Evolutionary conservation across 2,329 filamentous ascomycete genomes (phyloP).

Genomic region (Annulohypoxylon truncatum): DNA sequence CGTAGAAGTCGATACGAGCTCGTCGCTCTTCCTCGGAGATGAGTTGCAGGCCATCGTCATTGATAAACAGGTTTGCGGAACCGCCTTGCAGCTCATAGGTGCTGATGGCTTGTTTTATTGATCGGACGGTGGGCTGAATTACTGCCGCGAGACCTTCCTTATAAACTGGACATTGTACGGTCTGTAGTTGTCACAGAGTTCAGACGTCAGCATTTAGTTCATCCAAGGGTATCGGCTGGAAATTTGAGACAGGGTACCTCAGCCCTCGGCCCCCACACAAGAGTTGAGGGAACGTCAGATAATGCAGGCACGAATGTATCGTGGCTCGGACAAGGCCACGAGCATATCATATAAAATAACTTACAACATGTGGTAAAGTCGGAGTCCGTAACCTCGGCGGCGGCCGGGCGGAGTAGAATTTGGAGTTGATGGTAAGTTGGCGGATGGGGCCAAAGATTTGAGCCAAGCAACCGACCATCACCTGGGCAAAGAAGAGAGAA

Average conservation of each 20-base stretch:
- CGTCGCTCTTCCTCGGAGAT: constrained; percentile 70
- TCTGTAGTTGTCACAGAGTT: constrained; percentile 50
- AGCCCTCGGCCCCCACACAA: constrained; percentile 1
- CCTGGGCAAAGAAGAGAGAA: constrained; percentile 83
- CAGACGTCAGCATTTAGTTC: constrained; percentile 23
- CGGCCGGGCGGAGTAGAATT: constrained; percentile 81
- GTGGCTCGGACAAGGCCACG: background rate
- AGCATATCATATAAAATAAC: background rate
- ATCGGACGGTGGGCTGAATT: constrained; percentile 80
- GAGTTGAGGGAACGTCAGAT: constrained; percentile 1
- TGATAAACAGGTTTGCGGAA: constrained; percentile 82
- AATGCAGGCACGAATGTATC: background rate
- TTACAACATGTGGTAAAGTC: constrained; percentile 71
- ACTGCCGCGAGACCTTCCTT: constrained; percentile 83
- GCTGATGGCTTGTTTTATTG: constrained; percentile 80
- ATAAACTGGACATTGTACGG: constrained; percentile 89
- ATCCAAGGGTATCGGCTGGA: background rate
- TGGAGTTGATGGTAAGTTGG: constrained; percentile 80
- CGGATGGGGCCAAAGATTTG: constrained; percentile 81
- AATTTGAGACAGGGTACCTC: constrained; percentile 4
- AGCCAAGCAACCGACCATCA: constrained; percentile 79
- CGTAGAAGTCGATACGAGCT: constrained; percentile 75
- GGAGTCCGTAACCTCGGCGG: constrained; percentile 69
- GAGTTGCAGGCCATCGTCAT: constrained; percentile 79
- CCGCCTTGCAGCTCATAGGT: constrained; percentile 82